Percentiles rank a stretch among this genome's conserved stretches.
phyloP scores from a whole-genome alignment of 495 filamentous ascomycete species.

The Neurospora africana region DNA sequence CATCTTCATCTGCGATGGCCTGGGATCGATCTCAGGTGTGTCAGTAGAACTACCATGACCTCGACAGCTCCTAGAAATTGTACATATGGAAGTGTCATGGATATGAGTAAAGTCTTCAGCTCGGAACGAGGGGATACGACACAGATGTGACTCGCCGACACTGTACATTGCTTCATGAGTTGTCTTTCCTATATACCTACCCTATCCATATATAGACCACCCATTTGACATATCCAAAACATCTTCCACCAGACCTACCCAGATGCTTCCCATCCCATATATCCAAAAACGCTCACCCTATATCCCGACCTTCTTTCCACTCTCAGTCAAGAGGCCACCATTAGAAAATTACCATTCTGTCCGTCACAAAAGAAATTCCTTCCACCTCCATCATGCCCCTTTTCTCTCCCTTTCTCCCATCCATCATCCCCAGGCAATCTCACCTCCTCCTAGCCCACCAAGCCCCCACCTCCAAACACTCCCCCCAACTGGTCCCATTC shows the following conservation, averaged over 20 bases:
- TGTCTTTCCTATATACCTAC: not conserved
- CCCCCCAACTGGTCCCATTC: slow-evolving; percentile 67
- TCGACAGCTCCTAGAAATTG: no score
- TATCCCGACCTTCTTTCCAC: not conserved
- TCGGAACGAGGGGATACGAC: no score
- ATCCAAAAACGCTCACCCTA: not conserved
- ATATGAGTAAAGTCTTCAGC: no score
- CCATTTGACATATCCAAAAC: not conserved
- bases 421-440: not conserved
- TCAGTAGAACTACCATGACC: no score
- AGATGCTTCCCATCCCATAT: not conserved
- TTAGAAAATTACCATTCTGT: not conserved
- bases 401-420: not conserved
- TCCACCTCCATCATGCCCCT: not conserved
- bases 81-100: no score
- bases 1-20: no score
- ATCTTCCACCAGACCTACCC: not conserved
- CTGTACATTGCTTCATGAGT: not conserved
- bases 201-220: not conserved
- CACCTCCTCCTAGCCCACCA: slow-evolving; percentile 76
- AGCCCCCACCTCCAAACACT: slow-evolving; percentile 88
- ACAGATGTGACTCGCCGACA: no score
- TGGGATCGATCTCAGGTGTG: no score
- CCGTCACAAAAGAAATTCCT: not conserved
- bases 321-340: not conserved